Base-by-base conservation (phyloP, 129 eudicot species). In the Artemisia annua region DNA sequence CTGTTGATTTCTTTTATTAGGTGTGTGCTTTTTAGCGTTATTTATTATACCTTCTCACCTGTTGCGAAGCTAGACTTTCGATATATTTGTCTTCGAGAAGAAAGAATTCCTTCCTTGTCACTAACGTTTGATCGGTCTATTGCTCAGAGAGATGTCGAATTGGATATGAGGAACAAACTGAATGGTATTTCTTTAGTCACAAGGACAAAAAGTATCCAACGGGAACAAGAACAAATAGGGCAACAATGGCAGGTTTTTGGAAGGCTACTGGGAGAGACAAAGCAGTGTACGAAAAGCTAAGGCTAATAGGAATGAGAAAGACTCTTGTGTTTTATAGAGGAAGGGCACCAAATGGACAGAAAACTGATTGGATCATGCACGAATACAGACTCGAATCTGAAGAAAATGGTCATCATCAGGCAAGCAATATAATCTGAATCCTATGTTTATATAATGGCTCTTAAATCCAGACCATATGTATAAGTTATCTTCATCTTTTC, bases 301-400 rank as follows among this genome's bases (percentile, higher is more conserved):
- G 88, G 74, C 87, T 88, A 20, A 87, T 92, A 19, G 97, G 97
- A n/a, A 88, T 92, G 97, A 88, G 97, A 76, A 92, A 92, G 78
- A 92, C 97, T 17, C 97, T 92, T 15, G 97, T 92, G 14, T 92
- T 92, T 58, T 92, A 92, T 80, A 92, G 85, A 87, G 97, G 97
- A 4, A 80, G 97, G 68, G 97, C 97, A 7, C 97, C 97, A 68
- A 88, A 92, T 71, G 97, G 97, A 17, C 91, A 88, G 63, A 92
- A 92, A 83, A 79, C 89, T 9, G 97, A 92, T 51, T 92, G 97
- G 97, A 92, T 92, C 80, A 92, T 92, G 97, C 97, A 92, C 53
- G 97, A 92, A 70, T 92, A 88, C 83, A 81, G 97, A 63, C 96
- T 92, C 18, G 97, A 92, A 80, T 84, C 96, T 8, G 93, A 92